Conservation (phyloP, 495 filamentous ascomycete genomes). For the Talaromyces thailandensis region DNA sequence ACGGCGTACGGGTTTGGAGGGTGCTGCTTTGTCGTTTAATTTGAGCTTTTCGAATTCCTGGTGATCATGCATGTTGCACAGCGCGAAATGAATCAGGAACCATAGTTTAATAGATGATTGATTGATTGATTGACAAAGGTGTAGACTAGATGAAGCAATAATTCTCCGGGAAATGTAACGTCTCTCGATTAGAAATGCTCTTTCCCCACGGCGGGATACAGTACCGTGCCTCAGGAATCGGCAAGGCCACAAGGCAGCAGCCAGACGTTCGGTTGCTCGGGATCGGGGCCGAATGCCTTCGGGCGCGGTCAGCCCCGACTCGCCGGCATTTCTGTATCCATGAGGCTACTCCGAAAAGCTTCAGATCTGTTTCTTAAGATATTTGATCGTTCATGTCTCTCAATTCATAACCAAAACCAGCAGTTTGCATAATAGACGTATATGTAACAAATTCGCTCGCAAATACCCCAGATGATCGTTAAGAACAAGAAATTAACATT, state of each 20-base stretch:
- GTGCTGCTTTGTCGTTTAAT: not conserved
- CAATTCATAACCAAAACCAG: not conserved
- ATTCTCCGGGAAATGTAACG: not conserved
- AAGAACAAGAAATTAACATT: not conserved
- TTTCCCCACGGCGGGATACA: not conserved
- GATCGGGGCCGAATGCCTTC: not conserved
- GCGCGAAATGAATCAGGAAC: not conserved
- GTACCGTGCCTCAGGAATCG: not conserved
- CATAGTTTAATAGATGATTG: not conserved
- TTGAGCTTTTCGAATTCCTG: not conserved
- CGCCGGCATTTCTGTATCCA: not conserved
- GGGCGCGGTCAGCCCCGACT: not conserved
- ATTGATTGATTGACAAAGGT: too few species aligned
- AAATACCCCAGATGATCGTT: not conserved
- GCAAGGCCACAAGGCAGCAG: not conserved
- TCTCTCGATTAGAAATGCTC: not conserved
- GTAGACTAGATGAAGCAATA: not conserved
- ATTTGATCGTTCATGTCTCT: not conserved
- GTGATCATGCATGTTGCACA: not conserved
- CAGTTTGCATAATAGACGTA: not conserved
- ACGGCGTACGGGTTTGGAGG: slow-evolving; percentile 1
- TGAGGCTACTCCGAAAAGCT: not conserved
- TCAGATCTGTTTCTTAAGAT: not conserved
- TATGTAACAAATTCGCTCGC: not conserved
- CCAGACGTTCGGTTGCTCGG: not conserved